Conservation (phyloP, 2,329 filamentous ascomycete genomes). For the Aspergillus sp. region DNA sequence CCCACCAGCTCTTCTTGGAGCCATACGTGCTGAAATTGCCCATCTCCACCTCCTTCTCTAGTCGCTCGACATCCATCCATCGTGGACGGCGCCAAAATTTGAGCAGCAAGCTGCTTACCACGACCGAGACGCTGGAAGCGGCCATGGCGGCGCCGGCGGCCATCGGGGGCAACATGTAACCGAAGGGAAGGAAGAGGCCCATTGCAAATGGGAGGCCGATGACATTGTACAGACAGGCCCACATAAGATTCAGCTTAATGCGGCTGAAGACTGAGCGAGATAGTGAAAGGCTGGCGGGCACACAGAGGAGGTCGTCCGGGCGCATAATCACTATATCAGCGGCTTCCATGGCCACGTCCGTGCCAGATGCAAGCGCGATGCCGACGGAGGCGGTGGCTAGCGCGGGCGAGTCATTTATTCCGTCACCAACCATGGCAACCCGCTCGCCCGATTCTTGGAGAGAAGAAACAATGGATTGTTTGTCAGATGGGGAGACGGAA, state of each 20-base stretch:
- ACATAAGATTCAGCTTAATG: constrained; percentile 89
- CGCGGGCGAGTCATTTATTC: constrained; percentile 96
- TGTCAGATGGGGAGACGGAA: constrained; percentile 86
- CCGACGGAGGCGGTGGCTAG: constrained; percentile 90
- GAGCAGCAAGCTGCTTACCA: constrained; percentile 76
- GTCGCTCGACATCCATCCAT: constrained; percentile 77
- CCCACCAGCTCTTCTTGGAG: constrained; percentile 30
- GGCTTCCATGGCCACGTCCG: constrained; percentile 96
- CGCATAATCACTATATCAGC: constrained; percentile 96
- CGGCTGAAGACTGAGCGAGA: constrained; percentile 81
- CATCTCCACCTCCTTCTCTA: constrained; percentile 56
- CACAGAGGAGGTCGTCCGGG: constrained; percentile 84
- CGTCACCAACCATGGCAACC: constrained; percentile 96
- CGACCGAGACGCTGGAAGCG: constrained; percentile 83
- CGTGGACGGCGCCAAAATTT: constrained; percentile 80
- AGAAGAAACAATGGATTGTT: constrained; percentile 77
- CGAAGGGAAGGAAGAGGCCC: constrained; percentile 90
- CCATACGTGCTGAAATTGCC: constrained; percentile 20
- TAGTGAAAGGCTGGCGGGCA: constrained; percentile 82
- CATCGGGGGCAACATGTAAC: constrained; percentile 82
- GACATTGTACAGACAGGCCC: constrained; percentile 91
- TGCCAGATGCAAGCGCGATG: constrained; percentile 88
- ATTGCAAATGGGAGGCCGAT: constrained; percentile 93
- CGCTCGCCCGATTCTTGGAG: constrained; percentile 73
- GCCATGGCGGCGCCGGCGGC: constrained; percentile 95